A percentile compares a stretch with the other conserved stretches of the same genome.
Conservation (phyloP, 2,329 filamentous ascomycete genomes). For the Diaporthe velutina region DNA sequence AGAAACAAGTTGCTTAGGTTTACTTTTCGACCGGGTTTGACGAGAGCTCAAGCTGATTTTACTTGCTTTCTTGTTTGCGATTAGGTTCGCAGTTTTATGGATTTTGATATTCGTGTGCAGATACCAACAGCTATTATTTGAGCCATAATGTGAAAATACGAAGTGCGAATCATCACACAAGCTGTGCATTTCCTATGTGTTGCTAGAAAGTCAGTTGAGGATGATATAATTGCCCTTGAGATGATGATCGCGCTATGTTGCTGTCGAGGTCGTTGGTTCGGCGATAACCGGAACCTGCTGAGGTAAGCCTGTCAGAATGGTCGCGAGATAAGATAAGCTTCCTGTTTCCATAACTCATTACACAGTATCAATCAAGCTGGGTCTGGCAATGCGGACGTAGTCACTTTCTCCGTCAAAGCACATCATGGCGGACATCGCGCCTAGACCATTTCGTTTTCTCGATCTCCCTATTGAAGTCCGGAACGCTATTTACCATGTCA, state of each 20-base stretch:
- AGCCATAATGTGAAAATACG: background rate
- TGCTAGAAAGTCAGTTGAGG: background rate
- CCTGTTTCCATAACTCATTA: background rate
- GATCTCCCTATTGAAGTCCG: conserved; percentile 27
- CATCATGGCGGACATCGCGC: background rate
- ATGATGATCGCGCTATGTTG: too few relatives aligned
- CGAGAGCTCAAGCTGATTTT: background rate
- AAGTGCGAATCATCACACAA: background rate
- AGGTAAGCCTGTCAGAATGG: background rate
- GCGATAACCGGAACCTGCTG: background rate
- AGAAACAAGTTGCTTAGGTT: conserved; percentile 10
- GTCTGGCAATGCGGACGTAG: background rate
- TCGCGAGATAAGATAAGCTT: conserved; percentile 19
- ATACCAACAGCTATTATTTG: background rate
- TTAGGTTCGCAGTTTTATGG: background rate
- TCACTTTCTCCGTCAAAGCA: background rate
- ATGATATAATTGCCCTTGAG: background rate
- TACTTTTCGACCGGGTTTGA: background rate
- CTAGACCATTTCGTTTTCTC: conserved; percentile 1
- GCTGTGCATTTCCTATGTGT: background rate
- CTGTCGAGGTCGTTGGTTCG: too few relatives aligned
- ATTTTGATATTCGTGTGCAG: background rate
- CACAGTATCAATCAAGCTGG: background rate
- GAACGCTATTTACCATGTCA: conserved; percentile 8
- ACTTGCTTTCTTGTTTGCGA: background rate